Conservation (phyloP, 2,329 filamentous ascomycete genomes). For the Talaromyces verruculosus region DNA sequence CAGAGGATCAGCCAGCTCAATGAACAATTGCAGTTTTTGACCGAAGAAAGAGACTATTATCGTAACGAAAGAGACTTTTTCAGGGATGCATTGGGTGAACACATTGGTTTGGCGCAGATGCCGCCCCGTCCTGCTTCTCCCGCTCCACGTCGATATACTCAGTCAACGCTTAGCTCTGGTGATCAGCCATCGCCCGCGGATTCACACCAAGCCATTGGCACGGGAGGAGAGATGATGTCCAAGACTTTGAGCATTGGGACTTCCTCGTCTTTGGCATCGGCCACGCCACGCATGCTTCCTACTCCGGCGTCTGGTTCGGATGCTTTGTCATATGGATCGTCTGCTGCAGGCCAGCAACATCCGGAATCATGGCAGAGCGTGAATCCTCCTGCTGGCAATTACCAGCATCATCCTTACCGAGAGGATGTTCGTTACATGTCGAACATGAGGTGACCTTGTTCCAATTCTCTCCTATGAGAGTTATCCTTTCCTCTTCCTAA, state of each 20-base stretch:
- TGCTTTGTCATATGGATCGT: constrained; percentile 6
- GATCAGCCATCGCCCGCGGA: constrained; percentile 4
- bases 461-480: not conserved
- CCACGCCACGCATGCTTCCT: constrained; percentile 9
- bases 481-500: not conserved
- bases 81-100: constrained; percentile 35
- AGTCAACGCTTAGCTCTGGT: constrained; percentile 1
- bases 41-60: constrained; percentile 42
- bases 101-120: constrained; percentile 30
- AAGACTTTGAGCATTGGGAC: constrained; percentile 7
- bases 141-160: constrained; percentile 20
- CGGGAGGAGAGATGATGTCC: constrained; percentile 12
- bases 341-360: constrained; percentile 16
- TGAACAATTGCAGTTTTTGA: constrained; percentile 37
- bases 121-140: constrained; percentile 36
- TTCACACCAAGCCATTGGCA: constrained; percentile 1
- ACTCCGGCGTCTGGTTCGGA: constrained; percentile 4
- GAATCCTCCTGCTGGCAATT: not conserved
- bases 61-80: constrained; percentile 43
- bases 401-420: constrained; percentile 12
- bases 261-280: constrained; percentile 5
- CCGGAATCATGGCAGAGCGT: constrained; percentile 10
- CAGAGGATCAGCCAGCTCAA: constrained; percentile 37
- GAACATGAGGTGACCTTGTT: not conserved
- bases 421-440: constrained; percentile 11